Conservation (phyloP, 768 basidiomycete genomes). For the Russula dissimulans region DNA sequence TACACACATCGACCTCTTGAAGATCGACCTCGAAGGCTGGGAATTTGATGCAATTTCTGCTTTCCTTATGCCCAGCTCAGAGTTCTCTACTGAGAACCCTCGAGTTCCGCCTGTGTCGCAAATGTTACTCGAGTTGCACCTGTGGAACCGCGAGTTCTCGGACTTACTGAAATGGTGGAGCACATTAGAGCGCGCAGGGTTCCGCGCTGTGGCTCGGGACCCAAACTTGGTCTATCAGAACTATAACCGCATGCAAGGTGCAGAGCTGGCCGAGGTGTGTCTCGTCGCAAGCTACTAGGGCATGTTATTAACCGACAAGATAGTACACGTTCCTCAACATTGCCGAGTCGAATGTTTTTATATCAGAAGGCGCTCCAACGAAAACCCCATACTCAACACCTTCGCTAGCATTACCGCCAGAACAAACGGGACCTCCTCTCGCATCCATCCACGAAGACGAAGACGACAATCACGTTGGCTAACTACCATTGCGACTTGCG, state of each 20-base stretch:
- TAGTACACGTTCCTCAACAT: slow-evolving; percentile 14
- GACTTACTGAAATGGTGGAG: slow-evolving; percentile 37
- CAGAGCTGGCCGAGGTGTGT: slow-evolving; percentile 28
- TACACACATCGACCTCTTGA: slow-evolving; percentile 33
- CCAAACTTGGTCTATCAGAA: slow-evolving; percentile 30
- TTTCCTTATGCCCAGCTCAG: slow-evolving; percentile 32
- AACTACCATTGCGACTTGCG: background rate
- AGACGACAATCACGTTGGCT: background rate
- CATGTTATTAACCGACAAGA: background rate
- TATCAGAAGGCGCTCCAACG: background rate
- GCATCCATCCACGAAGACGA: background rate
- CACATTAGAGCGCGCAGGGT: slow-evolving; percentile 36
- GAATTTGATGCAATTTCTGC: slow-evolving; percentile 37
- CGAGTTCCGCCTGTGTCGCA: slow-evolving; percentile 36
- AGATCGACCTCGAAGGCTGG: slow-evolving; percentile 42
- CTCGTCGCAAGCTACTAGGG: background rate
- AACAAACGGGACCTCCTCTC: background rate
- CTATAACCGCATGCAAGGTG: slow-evolving; percentile 21
- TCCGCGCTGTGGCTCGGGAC: slow-evolving; percentile 41
- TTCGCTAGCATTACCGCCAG: background rate
- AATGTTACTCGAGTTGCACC: slow-evolving; percentile 39
- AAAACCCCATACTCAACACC: background rate
- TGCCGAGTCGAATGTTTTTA: slow-evolving; percentile 4
- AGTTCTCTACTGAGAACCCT: slow-evolving; percentile 26
- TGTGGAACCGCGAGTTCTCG: slow-evolving; percentile 20